Conservation (phyloP, 352 stramenopile species). For the Aphanomyces cochlioides region DNA sequence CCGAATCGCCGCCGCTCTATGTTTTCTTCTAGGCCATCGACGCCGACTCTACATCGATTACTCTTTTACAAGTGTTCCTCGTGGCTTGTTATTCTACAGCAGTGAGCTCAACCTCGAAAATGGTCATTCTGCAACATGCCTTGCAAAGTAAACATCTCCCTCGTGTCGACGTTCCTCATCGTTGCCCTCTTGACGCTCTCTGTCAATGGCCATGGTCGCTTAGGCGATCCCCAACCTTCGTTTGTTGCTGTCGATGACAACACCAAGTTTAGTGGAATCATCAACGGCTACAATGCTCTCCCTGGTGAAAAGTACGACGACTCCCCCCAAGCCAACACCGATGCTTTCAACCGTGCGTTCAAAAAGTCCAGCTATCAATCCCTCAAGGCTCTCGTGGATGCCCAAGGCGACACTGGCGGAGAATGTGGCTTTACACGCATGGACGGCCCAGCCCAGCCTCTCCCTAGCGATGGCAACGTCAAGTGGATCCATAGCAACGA, state of each 20-base stretch:
- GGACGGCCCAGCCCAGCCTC: constrained; percentile 27
- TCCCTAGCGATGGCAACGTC: constrained; percentile 31
- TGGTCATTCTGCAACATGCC: background rate
- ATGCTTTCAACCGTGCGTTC: background rate
- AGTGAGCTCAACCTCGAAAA: background rate
- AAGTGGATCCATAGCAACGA: constrained; percentile 34
- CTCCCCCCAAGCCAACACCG: constrained; percentile 2
- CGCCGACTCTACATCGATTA: background rate
- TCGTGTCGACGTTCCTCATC: background rate
- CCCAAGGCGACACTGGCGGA: constrained; percentile 1
- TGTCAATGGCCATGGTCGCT: background rate
- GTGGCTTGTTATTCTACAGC: background rate
- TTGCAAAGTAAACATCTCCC: background rate
- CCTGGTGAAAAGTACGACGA: constrained; percentile 2
- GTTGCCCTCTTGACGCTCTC: background rate
- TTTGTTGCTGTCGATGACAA: constrained; percentile 2
- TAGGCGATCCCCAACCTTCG: background rate
- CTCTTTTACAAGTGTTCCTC: too few relatives aligned
- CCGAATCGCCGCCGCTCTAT: too few relatives aligned
- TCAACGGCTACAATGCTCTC: constrained; percentile 2
- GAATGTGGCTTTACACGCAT: constrained; percentile 32
- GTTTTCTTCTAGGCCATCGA: too few relatives aligned
- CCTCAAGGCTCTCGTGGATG: constrained; percentile 6
- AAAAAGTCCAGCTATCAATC: constrained; percentile 10
- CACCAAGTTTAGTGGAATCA: constrained; percentile 10